These are phyloP conservation scores for Adenanthera pavonina DNA, from an alignment of 306 rosid species.

Conservation along the genomic window DNA sequence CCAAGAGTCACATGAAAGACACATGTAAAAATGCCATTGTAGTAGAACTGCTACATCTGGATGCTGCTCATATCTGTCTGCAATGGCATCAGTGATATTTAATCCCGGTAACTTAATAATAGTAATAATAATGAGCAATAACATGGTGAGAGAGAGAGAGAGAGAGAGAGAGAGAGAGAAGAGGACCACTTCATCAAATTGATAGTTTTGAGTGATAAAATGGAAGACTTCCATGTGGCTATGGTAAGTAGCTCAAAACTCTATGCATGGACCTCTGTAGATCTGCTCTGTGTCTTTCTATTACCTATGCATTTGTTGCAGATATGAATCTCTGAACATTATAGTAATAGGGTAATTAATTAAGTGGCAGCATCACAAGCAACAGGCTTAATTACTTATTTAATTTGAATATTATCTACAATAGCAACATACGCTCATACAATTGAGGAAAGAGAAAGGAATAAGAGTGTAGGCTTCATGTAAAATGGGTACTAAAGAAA, in stretches of 20 bases:
- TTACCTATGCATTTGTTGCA: constrained; percentile 32
- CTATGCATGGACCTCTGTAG: constrained; percentile 54
- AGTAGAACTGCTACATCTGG: constrained; percentile 29
- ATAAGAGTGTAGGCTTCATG: not conserved
- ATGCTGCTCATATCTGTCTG: constrained; percentile 36
- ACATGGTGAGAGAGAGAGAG: constrained; percentile 2
- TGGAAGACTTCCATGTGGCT: constrained; percentile 65
- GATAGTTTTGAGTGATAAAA: constrained; percentile 42
- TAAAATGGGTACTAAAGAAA: not conserved
- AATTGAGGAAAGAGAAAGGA: not conserved
- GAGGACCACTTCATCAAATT: constrained; percentile 58
- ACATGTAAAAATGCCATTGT: constrained; percentile 51
- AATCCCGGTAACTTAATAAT: constrained; percentile 34
- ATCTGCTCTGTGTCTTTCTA: not conserved
- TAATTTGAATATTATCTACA: too few species aligned
- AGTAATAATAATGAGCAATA: constrained; percentile 33
- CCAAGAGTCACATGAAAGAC: constrained; percentile 57
- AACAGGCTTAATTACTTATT: not conserved
- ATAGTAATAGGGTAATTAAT: constrained; percentile 15
- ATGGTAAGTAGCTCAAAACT: constrained; percentile 65
- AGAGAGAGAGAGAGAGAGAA: not conserved
- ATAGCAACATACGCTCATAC: too few species aligned
- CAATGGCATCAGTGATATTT: constrained; percentile 31
- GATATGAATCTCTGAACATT: constrained; percentile 39
- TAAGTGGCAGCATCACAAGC: not conserved